Conservation (phyloP, 495 filamentous ascomycete genomes). For the Podospora pseudoanserina region DNA sequence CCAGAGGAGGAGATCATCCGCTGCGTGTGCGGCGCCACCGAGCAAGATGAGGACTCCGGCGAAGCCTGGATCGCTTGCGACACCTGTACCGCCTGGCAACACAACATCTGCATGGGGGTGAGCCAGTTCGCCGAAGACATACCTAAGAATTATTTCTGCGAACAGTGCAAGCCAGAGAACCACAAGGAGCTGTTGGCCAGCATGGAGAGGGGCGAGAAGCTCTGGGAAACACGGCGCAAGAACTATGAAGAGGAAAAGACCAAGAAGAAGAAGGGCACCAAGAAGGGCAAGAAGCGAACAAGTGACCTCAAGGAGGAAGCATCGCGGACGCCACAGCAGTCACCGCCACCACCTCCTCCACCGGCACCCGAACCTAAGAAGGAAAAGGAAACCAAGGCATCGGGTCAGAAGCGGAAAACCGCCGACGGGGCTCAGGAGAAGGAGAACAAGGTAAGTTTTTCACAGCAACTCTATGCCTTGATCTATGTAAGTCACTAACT, state of each 20-base stretch:
- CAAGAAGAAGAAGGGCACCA: slow-evolving; percentile 43
- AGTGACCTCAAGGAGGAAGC: slow-evolving; percentile 49
- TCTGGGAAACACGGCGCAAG: slow-evolving; percentile 70
- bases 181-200: slow-evolving; percentile 72
- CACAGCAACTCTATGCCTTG: not conserved
- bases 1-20: slow-evolving; percentile 69
- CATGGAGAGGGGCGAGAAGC: slow-evolving; percentile 72
- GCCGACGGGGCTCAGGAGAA: slow-evolving; percentile 44
- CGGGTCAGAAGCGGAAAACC: slow-evolving; percentile 41
- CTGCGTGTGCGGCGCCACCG: slow-evolving; percentile 86
- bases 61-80: slow-evolving; percentile 92
- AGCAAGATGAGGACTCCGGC: slow-evolving; percentile 75
- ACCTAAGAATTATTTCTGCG: slow-evolving; percentile 81
- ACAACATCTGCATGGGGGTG: slow-evolving; percentile 91
- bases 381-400: slow-evolving; percentile 31
- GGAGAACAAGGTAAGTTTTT: slow-evolving; percentile 37
- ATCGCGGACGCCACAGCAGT: slow-evolving; percentile 40
- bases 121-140: slow-evolving; percentile 69
- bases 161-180: slow-evolving; percentile 78
- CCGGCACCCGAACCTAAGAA: slow-evolving; percentile 37
- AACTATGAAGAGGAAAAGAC: slow-evolving; percentile 43
- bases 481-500: not conserved
- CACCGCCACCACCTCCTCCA: slow-evolving; percentile 35
- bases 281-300: slow-evolving; percentile 48
- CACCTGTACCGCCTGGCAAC: slow-evolving; percentile 87